These are phyloP conservation scores for Russula sp. DNA, from an alignment of 768 basidiomycete species.

Conservation along the genomic window DNA sequence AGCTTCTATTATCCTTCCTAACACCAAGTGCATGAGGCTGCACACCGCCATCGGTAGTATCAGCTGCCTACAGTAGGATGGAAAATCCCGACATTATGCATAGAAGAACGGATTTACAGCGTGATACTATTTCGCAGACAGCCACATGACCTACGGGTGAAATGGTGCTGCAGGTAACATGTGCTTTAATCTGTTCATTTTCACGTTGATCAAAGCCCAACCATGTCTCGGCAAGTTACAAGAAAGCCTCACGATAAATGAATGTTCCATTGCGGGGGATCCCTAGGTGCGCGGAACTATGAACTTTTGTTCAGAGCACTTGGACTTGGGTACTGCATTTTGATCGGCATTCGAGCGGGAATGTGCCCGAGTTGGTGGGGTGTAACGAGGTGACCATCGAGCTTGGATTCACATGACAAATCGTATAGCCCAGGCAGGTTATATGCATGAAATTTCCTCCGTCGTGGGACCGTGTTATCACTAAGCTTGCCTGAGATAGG, in stretches of 20 bases:
- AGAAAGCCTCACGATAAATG: background rate
- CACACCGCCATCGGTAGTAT: constrained; percentile 5
- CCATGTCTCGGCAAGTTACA: background rate
- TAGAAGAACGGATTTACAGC: background rate
- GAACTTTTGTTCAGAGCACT: background rate
- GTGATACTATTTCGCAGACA: background rate
- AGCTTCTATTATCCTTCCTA: constrained; percentile 12
- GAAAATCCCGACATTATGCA: background rate
- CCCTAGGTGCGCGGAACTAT: constrained; percentile 1
- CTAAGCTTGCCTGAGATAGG: background rate
- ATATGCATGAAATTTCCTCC: background rate
- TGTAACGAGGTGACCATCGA: background rate
- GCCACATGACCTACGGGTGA: background rate
- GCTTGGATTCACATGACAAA: background rate
- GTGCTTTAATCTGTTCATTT: no score
- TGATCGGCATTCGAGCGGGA: background rate
- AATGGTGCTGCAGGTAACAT: background rate
- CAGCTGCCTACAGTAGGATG: background rate
- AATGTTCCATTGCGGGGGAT: background rate
- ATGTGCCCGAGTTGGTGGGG: background rate
- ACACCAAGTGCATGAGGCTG: constrained; percentile 15
- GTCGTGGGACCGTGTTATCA: background rate
- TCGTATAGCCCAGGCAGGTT: background rate
- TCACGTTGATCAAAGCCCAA: background rate
- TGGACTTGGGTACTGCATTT: background rate